These are phyloP conservation scores for Leucocoprinus leucothites DNA, from an alignment of 768 basidiomycete species.

Conservation along the genomic window DNA sequence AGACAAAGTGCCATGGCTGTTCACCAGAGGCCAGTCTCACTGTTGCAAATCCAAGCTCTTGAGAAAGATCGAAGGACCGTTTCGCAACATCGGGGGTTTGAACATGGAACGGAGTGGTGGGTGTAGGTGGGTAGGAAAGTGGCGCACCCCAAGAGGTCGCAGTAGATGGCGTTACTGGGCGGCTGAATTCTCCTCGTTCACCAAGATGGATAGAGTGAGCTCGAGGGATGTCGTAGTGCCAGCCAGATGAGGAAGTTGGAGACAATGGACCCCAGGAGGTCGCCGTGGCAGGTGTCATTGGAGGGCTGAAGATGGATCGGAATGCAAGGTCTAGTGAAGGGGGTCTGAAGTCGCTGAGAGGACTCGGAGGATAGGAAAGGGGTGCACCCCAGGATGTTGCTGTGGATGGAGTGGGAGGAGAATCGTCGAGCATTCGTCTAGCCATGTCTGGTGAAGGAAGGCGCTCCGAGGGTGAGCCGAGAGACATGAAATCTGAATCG, in stretches of 20 bases:
- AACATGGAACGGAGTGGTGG: slow-evolving; percentile 31
- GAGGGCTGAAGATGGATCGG: slow-evolving; percentile 17
- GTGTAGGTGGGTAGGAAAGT: slow-evolving; percentile 38
- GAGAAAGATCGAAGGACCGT: slow-evolving; percentile 27
- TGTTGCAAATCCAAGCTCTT: background rate
- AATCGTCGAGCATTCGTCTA: slow-evolving; percentile 50
- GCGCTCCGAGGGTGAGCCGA: slow-evolving; percentile 25
- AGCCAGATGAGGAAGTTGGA: slow-evolving; percentile 1
- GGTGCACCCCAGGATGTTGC: slow-evolving; percentile 52
- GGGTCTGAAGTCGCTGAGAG: slow-evolving; percentile 29
- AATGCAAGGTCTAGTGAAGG: slow-evolving; percentile 38
- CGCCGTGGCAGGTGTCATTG: slow-evolving; percentile 10
- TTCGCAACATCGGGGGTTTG: slow-evolving; percentile 39
- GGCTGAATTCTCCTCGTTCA: slow-evolving; percentile 13
- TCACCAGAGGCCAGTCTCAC: background rate
- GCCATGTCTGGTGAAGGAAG: slow-evolving; percentile 60
- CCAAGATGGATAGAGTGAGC: slow-evolving; percentile 13
- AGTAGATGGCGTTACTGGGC: slow-evolving; percentile 47
- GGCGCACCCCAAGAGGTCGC: slow-evolving; percentile 52
- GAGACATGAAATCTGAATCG: slow-evolving; percentile 39
- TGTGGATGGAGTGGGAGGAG: slow-evolving; percentile 48
- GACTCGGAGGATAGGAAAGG: slow-evolving; percentile 36
- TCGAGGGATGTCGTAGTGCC: background rate
- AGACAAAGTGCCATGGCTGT: slow-evolving; percentile 18
- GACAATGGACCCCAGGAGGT: slow-evolving; percentile 14